These are phyloP conservation scores for Spathaspora passalidarum DNA, from an alignment of 805 yeast genomes.

Conservation along the genomic window DNA sequence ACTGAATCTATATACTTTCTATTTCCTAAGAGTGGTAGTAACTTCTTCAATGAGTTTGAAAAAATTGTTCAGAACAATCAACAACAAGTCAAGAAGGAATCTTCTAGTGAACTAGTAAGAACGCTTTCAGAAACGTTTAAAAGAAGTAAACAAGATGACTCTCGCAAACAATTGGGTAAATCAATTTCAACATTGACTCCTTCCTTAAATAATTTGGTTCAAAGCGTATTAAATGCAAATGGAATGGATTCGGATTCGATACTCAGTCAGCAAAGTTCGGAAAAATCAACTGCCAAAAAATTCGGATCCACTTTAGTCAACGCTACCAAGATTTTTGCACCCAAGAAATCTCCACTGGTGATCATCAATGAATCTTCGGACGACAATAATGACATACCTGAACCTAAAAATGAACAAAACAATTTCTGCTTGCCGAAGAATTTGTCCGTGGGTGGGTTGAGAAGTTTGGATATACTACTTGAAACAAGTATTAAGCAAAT, in stretches of 20 bases:
- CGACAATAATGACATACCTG: background rate
- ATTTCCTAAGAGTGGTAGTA: constrained; percentile 53
- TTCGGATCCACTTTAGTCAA: constrained; percentile 17
- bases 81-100: constrained; percentile 1
- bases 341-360: background rate
- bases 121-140: background rate
- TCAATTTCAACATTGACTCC: constrained; percentile 4
- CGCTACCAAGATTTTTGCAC: constrained; percentile 17
- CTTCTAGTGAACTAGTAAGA: background rate
- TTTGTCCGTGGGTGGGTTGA: constrained; percentile 29
- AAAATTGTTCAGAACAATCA: constrained; percentile 18
- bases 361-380: background rate
- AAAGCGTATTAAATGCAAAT: constrained; percentile 3
- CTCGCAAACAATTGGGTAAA: background rate
- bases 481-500: constrained; percentile 22
- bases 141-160: background rate
- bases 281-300: constrained; percentile 13
- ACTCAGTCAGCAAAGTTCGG: background rate
- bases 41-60: constrained; percentile 39
- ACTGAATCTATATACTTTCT: constrained; percentile 70
- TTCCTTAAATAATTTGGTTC: constrained; percentile 6
- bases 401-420: background rate
- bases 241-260: background rate
- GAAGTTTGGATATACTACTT: constrained; percentile 31
- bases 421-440: constrained; percentile 25